Base-by-base conservation (phyloP, 2,329 filamentous ascomycete species). In the Sporothrix sp. region DNA sequence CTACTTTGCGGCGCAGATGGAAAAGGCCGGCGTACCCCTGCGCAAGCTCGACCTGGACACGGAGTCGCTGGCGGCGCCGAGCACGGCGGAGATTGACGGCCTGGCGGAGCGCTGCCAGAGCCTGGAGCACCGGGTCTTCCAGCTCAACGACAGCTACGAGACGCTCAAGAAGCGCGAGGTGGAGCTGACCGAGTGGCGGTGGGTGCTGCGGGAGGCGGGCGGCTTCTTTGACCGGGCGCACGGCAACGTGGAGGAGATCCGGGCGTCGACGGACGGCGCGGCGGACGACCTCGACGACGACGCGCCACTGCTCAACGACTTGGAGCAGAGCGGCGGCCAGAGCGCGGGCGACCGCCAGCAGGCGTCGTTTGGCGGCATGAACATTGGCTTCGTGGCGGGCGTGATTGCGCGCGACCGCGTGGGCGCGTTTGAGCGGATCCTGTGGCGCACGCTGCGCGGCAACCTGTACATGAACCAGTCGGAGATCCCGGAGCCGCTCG, bases 401-500 rank as follows among this genome's bases (percentile, higher is more conserved):
- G 93, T 97, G 60, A 97, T 98, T 60, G 81, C 87, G 33, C 82
- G 93, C 50, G 91, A 97, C 63, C 83, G 91, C 46, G 91, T 98
- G 54, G 90, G 84, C 13, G 87, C 91, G 23, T 98, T 98, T 64
- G 94, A 98, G 72, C 85, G 93, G 53, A 98, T 98, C 59, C 76
- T 98, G 47, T 98, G 93, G 93, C 82, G 93, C 62, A 96, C 94
- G 0, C 80, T 98, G 37, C 88, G 93, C 66, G 93, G 93, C 62
- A 98, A 98, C 68, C 73, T 98, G 57, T 98, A 97, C 76, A 98
- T 98, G 93, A 98, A 98, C 71, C 94, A 98, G 73, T 91, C 91
- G 36, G 93, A 98, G 74, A 98, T 98, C 56, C 84, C 89, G 7
- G 91, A 98, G 66, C 82, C 87, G 33, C 84, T 98, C 59, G 76